phyloP scores from a whole-genome alignment of 2,329 filamentous ascomycete genomes.

The Plenodomus tracheiphilus region DNA sequence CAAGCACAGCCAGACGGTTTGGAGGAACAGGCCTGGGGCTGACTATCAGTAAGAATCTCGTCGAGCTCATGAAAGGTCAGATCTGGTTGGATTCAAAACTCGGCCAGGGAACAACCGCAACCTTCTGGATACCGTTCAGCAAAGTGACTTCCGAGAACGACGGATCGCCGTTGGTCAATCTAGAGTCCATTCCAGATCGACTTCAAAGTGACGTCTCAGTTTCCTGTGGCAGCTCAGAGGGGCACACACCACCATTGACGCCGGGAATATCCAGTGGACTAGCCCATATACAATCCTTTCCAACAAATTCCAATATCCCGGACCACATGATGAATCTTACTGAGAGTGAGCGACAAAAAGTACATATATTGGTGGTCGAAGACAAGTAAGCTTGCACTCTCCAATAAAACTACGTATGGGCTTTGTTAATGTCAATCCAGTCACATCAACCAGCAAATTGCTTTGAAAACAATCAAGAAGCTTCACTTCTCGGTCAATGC shows the following conservation, averaged over 20 bases:
- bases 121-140: constrained; percentile 76
- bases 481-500: constrained; percentile 72
- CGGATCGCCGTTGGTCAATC: constrained; percentile 59
- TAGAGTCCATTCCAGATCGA: constrained; percentile 68
- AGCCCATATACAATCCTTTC: constrained; percentile 23
- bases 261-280: constrained; percentile 28
- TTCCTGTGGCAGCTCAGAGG: constrained; percentile 69
- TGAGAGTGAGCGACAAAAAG: constrained; percentile 61
- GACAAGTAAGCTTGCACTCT: constrained; percentile 65
- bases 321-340: constrained; percentile 53
- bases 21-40: constrained; percentile 77
- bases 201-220: constrained; percentile 61
- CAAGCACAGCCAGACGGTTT: constrained; percentile 77
- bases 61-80: constrained; percentile 78
- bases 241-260: constrained; percentile 51
- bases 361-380: constrained; percentile 77
- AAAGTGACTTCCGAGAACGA: constrained; percentile 63
- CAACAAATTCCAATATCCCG: constrained; percentile 31
- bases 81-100: constrained; percentile 70
- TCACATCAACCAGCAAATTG: constrained; percentile 73
- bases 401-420: background rate
- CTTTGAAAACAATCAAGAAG: constrained; percentile 73
- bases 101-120: constrained; percentile 71
- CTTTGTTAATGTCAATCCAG: constrained; percentile 13
- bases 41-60: constrained; percentile 76